A percentile compares a stretch with the other conserved stretches of the same genome.
These are phyloP conservation scores for Karstenula rhodostoma DNA, from an alignment of 2,329 filamentous ascomycete genomes.

Conservation along the genomic window DNA sequence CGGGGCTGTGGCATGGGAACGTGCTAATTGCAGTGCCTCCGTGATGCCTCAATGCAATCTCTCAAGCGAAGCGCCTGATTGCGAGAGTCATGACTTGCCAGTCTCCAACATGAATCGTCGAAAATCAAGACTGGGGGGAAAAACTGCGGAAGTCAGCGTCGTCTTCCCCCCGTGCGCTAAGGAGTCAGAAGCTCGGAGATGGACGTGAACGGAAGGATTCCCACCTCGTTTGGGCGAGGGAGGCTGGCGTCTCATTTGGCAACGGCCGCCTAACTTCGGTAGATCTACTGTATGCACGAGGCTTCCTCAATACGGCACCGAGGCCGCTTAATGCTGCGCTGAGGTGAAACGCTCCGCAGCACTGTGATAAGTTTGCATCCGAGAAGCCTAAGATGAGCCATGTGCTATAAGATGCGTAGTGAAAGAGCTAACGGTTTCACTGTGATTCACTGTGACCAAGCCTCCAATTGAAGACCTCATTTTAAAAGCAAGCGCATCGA, in stretches of 20 bases:
- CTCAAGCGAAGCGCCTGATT: background rate
- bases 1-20: constrained; percentile 27
- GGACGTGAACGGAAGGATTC: constrained; percentile 23
- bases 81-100: constrained; percentile 1
- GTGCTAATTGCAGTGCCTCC: constrained; percentile 22
- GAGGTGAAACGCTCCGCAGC: constrained; percentile 33
- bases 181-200: constrained; percentile 19
- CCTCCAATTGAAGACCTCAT: background rate
- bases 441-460: constrained; percentile 3
- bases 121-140: background rate
- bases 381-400: constrained; percentile 15
- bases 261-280: constrained; percentile 36
- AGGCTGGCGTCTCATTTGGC: constrained; percentile 27
- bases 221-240: constrained; percentile 20
- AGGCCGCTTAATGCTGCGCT: constrained; percentile 22
- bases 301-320: constrained; percentile 17
- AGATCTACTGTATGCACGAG: constrained; percentile 22
- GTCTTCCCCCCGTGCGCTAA: constrained; percentile 44
- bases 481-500: constrained; percentile 9
- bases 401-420: constrained; percentile 22
- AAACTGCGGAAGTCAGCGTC: constrained; percentile 12
- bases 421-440: constrained; percentile 20
- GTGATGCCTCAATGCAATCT: constrained; percentile 14
- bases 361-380: constrained; percentile 30
- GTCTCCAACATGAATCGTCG: constrained; percentile 7